Base-by-base conservation (phyloP, 2,329 filamentous ascomycete species). In the Diaporthe citriasiana region DNA sequence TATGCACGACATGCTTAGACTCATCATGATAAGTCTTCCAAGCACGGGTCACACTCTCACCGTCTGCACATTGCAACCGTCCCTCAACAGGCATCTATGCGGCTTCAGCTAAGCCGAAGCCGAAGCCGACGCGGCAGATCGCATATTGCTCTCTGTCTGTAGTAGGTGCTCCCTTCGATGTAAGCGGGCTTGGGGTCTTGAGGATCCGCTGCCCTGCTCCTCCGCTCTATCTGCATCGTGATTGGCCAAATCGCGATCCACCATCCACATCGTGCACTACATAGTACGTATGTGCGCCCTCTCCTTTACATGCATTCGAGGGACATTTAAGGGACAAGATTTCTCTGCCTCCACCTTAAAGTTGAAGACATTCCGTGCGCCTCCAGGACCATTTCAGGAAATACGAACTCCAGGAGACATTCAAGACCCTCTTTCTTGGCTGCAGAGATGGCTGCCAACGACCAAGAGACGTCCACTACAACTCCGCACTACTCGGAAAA, bases 401-500 rank as follows among this genome's bases (percentile, higher is more conserved):
- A 1, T 22, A 53, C 19, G 13, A 4, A 30, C 17, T 6, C 55
- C 33, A 33, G 25, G 25, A 9, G 35, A 30, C 17, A 40, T n/a
- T 25, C 15, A 19, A 19, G 35, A 63, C 25, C 17, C 56, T 35
- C 6, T 15, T 33, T 35, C 6, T 15, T 33, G 19, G 47, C 27
- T 19, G 15, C 7, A 22, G 56, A 25, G 19, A 69, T 65, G 47
- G 33, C 63, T 55, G 57, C 40, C 35, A 42, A 30, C n/a, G 47
- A 70, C 17, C 42, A 50, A 47, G 10, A 25, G 22, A 25, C 65
- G 40, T n/a, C 45, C 68, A 38, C 55, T 9, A 38, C 45, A 17
- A 55, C 45, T 35, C 45, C 71, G 12, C 74, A 74, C 63, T 77
- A 77, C 68, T 60, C 72, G 3, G 50, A 76, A 25, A 68, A 74